These are phyloP conservation scores for Aechmea fasciata DNA, from an alignment of 176 grass and related monocot species.

Conservation along the genomic window DNA sequence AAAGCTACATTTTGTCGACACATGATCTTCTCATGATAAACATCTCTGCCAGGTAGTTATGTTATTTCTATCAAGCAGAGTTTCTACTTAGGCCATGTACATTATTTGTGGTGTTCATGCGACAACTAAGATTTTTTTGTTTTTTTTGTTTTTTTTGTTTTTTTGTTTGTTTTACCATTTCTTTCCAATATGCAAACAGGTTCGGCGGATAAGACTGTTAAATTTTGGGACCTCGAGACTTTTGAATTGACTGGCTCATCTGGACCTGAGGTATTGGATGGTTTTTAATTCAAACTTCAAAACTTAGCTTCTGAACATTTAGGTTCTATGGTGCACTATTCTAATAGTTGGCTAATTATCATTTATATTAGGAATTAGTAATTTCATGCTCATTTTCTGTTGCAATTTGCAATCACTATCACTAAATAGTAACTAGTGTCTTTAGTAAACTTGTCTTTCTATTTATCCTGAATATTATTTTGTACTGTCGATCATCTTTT, in stretches of 20 bases:
- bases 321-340: too few relatives aligned
- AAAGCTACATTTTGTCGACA: neutral
- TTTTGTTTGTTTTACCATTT: neutral
- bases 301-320: neutral
- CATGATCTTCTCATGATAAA: neutral
- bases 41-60: neutral
- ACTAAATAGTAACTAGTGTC: too few relatives aligned
- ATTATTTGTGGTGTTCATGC: neutral
- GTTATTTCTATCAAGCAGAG: neutral
- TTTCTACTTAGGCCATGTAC: neutral
- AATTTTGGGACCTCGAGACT: conserved; percentile 97
- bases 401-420: too few relatives aligned
- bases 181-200: conserved; percentile 37
- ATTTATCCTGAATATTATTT: too few relatives aligned
- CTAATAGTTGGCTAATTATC: neutral
- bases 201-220: conserved; percentile 77
- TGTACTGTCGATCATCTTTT: neutral
- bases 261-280: conserved; percentile 59
- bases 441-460: too few relatives aligned
- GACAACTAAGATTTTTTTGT: neutral
- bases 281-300: conserved; percentile 10
- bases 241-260: conserved; percentile 89
- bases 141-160: too few relatives aligned
- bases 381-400: neutral
- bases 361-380: neutral